Conservation (phyloP, 2,329 filamentous ascomycete species). For the Ascomycota sp. region DNA sequence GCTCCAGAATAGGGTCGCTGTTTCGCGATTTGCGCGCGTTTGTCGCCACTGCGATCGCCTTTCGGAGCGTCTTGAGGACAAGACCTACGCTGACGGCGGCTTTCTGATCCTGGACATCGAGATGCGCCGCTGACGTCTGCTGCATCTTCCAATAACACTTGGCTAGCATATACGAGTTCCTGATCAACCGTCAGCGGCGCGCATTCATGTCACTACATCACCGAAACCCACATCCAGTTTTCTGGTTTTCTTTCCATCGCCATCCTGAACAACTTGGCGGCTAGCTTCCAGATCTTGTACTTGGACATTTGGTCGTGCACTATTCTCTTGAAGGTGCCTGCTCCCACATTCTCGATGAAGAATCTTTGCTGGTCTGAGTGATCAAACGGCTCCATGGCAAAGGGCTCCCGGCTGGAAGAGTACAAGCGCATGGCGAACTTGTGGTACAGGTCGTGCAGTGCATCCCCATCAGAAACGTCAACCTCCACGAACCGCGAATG, state of each 20-base stretch:
- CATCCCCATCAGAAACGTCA: slow-evolving; percentile 25
- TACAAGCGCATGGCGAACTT: slow-evolving; percentile 42
- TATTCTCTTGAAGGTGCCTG: slow-evolving; percentile 29
- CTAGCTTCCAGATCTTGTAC: slow-evolving; percentile 42
- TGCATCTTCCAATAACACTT: slow-evolving; percentile 48
- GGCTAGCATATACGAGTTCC: slow-evolving; percentile 37
- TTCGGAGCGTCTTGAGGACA: slow-evolving; percentile 29
- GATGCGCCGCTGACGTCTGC: slow-evolving; percentile 21
- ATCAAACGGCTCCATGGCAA: slow-evolving; percentile 40
- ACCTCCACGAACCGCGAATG: slow-evolving; percentile 27
- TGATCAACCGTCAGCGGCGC: slow-evolving; percentile 10
- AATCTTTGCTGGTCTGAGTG: slow-evolving; percentile 36
- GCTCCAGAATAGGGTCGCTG: slow-evolving; percentile 67
- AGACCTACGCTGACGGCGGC: slow-evolving; percentile 12
- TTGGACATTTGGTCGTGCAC: slow-evolving; percentile 35
- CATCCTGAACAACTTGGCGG: slow-evolving; percentile 32
- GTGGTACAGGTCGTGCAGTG: slow-evolving; percentile 36
- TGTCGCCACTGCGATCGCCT: slow-evolving; percentile 27
- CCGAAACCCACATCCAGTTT: slow-evolving; percentile 31
- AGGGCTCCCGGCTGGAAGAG: slow-evolving; percentile 39
- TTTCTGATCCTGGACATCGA: slow-evolving; percentile 21
- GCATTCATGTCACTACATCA: neutral
- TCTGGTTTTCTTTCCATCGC: slow-evolving; percentile 31
- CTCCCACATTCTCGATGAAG: slow-evolving; percentile 29
- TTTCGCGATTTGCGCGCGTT: slow-evolving; percentile 32